phyloP scores from a whole-genome alignment of 129 eudicot species.

The Arctium minus region DNA sequence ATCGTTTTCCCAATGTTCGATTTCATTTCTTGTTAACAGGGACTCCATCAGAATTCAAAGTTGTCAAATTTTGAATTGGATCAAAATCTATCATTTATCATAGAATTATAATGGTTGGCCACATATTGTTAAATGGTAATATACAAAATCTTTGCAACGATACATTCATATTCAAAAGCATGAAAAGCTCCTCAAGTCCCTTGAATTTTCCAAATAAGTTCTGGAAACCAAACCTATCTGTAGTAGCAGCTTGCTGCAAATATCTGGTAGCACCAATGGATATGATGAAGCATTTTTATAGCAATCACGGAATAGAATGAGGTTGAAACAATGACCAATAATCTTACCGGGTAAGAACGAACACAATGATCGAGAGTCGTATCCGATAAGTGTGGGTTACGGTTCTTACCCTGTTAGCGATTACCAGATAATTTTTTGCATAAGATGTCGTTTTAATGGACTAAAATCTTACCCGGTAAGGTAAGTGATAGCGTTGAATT shows the following conservation, averaged over 20 bases:
- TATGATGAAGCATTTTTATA: background rate
- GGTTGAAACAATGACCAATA: background rate
- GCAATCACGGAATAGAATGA: background rate
- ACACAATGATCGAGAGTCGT: no score
- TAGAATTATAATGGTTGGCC: slow-evolving; percentile 2
- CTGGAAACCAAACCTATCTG: background rate
- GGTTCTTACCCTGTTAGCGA: no score
- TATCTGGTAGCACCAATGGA: background rate
- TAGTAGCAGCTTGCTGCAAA: background rate
- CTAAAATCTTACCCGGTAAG: no score
- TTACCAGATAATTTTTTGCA: no score
- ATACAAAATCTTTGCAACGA: background rate
- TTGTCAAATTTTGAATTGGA: slow-evolving; percentile 11
- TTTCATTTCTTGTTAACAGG: no score
- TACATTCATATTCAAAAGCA: slow-evolving; percentile 2
- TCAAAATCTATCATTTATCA: background rate
- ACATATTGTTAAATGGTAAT: background rate
- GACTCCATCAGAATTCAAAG: slow-evolving; percentile 8
- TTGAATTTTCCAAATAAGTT: background rate
- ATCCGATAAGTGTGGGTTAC: no score
- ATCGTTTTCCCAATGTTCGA: no score
- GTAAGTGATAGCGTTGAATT: no score
- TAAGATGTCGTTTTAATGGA: no score
- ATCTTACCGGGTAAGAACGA: no score
- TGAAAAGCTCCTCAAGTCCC: background rate